These are phyloP conservation scores for Tuctoria greenei DNA, from an alignment of 176 grass and related monocot genomes.

Conservation along the genomic window DNA sequence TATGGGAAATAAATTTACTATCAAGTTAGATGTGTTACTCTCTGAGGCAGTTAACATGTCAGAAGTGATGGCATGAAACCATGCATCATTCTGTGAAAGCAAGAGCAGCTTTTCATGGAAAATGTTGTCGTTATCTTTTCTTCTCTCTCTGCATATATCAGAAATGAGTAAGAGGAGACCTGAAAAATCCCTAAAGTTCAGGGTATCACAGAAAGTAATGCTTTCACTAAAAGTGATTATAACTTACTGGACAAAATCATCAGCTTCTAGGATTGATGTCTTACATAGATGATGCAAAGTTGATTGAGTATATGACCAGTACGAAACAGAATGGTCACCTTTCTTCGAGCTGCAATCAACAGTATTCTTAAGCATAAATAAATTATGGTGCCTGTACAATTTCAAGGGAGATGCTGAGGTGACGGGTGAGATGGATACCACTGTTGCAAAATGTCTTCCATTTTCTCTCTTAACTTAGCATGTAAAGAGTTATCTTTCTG, in stretches of 20 bases:
- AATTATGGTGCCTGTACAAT: conserved; percentile 11
- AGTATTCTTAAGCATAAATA: conserved; percentile 34
- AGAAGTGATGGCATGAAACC: conserved; percentile 44
- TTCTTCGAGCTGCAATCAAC: conserved; percentile 54
- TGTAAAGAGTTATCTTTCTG: conserved; percentile 40
- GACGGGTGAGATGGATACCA: conserved; percentile 48
- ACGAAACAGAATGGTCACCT: conserved; percentile 49
- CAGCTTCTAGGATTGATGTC: conserved; percentile 44
- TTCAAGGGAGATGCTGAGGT: conserved; percentile 18
- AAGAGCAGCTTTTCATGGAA: conserved; percentile 45
- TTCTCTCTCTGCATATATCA: conserved; percentile 51
- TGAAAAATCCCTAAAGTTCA: conserved; percentile 9
- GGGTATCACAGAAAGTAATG: neutral
- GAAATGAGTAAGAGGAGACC: conserved; percentile 8
- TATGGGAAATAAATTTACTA: conserved; percentile 4
- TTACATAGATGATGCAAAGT: conserved; percentile 51
- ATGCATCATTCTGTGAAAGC: conserved; percentile 46
- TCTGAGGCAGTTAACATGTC: conserved; percentile 52
- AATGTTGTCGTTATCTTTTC: conserved; percentile 43
- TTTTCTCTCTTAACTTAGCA: conserved; percentile 41
- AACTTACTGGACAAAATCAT: conserved; percentile 57
- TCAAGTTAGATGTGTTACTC: conserved; percentile 49
- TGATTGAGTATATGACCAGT: conserved; percentile 54
- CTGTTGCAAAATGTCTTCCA: conserved; percentile 45
- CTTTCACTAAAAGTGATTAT: conserved; percentile 17